Evolutionary conservation across 179 eudicot species (phyloP).

Genomic region (Patellifolia procumbens): DNA sequence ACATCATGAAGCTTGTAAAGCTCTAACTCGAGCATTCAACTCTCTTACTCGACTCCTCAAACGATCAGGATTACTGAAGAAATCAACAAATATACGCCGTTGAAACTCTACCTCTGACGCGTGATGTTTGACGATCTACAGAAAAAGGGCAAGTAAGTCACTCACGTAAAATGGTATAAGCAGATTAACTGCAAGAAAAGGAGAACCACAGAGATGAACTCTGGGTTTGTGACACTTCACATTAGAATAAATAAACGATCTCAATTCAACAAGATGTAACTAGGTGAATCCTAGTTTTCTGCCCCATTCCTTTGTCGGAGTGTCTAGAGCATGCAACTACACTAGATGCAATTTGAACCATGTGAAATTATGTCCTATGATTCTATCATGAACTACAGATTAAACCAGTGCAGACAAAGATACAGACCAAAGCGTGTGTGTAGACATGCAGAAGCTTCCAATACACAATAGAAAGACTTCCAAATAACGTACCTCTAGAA

Average conservation of each 20-base stretch:
- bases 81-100: conserved; percentile 88
- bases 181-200: neutral
- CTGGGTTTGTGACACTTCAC: neutral
- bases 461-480: neutral
- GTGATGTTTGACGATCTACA: conserved; percentile 87
- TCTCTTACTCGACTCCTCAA: conserved; percentile 79
- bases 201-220: neutral
- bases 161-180: neutral
- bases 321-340: neutral
- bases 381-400: neutral
- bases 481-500: neutral
- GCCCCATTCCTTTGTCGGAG: neutral
- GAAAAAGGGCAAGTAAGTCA: neutral
- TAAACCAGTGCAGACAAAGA: neutral
- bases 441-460: too few species aligned
- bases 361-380: neutral
- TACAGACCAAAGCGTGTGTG: too few species aligned
- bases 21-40: conserved; percentile 71
- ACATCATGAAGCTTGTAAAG: conserved; percentile 69
- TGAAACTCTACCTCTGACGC: conserved; percentile 79
- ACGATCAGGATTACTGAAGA: conserved; percentile 89
- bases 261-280: neutral
- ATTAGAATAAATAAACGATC: neutral
- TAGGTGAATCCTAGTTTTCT: neutral
- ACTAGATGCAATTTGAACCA: too few species aligned